Evolutionary conservation across 371 early-diverging fungal genomes (phyloP).

Genomic region (Apophysomyces trapeziformis): DNA sequence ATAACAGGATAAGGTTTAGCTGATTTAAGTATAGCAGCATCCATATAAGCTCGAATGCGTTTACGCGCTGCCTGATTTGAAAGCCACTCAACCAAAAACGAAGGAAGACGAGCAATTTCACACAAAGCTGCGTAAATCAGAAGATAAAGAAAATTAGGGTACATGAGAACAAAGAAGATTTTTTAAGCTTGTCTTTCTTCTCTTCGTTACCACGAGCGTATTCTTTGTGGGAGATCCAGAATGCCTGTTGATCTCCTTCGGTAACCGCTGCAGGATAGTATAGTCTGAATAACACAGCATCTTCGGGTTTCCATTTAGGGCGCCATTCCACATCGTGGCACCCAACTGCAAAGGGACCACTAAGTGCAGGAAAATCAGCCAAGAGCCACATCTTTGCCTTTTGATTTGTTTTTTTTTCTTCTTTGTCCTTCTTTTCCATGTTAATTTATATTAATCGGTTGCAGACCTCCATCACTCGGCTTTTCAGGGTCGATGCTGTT

Average conservation of each 20-base stretch:
- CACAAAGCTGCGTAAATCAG: conserved; percentile 11
- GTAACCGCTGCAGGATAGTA: conserved; percentile 29
- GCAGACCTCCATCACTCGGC: too few relatives aligned
- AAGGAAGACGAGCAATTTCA: conserved; percentile 16
- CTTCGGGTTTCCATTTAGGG: not conserved
- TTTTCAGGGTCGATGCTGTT: too few relatives aligned
- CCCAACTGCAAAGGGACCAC: conserved; percentile 33
- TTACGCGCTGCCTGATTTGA: conserved; percentile 19
- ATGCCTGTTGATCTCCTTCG: conserved; percentile 18
- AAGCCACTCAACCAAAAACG: conserved; percentile 24
- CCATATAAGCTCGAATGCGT: conserved; percentile 18
- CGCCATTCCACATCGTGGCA: conserved; percentile 37
- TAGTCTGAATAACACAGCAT: conserved; percentile 18
- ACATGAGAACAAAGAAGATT: too few relatives aligned
- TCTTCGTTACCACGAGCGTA: conserved; percentile 19
- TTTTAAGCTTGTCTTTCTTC: too few relatives aligned
- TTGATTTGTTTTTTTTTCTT: not conserved
- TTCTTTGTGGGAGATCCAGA: conserved; percentile 18
- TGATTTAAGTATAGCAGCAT: conserved; percentile 11
- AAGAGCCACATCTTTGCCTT: conserved; percentile 14
- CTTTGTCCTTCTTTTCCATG: not conserved
- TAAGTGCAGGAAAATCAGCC: conserved; percentile 29
- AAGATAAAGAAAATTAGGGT: not conserved
- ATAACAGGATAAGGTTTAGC: conserved; percentile 32
- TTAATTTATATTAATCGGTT: not conserved